phyloP scores from a whole-genome alignment of 2,329 filamentous ascomycete genomes.

The Malbranchea zuffiana region DNA sequence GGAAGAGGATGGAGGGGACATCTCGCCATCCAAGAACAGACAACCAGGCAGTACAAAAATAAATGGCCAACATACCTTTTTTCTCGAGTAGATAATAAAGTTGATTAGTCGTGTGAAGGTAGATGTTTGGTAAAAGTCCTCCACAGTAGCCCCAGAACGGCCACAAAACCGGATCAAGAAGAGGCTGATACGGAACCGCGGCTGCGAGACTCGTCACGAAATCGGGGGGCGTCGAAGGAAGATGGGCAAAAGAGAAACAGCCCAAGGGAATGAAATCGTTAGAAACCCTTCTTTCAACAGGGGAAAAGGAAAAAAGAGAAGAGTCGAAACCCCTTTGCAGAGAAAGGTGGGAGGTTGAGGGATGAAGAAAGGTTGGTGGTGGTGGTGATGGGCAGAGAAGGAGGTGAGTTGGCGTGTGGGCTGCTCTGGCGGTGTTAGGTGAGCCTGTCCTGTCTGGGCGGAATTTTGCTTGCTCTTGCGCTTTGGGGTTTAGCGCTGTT shows the following conservation, averaged over 20 bases:
- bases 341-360: constrained; percentile 9
- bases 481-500: too few relatives aligned
- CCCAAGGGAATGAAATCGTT: constrained; percentile 5
- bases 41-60: too few relatives aligned
- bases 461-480: too few relatives aligned
- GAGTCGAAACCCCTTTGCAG: constrained; percentile 3
- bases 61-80: neutral
- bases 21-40: too few relatives aligned
- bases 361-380: constrained; percentile 7
- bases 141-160: neutral
- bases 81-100: neutral
- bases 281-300: too few relatives aligned
- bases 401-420: constrained; percentile 10
- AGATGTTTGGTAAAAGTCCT: too few relatives aligned
- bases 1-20: too few relatives aligned
- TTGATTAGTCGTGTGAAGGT: too few relatives aligned
- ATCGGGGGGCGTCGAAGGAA: neutral
- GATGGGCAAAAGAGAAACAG: constrained; percentile 14
- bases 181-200: too few relatives aligned
- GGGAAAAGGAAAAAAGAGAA: constrained; percentile 9
- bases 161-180: neutral
- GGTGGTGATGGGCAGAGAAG: constrained; percentile 3
- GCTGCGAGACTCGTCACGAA: too few relatives aligned
- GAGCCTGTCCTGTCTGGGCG: too few relatives aligned
- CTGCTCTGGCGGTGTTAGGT: too few relatives aligned